Percentiles rank a stretch among this genome's conserved stretches.
Conservation (phyloP, 139 green algal genomes). For the Diplosphaera chodatii region DNA sequence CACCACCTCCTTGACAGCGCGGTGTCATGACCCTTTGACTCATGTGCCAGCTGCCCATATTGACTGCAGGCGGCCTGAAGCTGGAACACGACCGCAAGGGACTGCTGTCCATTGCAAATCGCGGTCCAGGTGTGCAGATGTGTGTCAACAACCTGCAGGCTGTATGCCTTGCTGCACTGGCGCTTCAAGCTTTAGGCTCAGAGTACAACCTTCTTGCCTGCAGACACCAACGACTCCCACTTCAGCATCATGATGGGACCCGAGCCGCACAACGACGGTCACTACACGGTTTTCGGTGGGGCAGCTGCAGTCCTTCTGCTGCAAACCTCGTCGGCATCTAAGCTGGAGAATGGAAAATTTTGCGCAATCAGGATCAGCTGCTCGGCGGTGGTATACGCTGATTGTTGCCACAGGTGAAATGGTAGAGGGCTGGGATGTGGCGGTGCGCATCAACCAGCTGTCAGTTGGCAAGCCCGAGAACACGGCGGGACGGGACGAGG, state of each 20-base stretch:
- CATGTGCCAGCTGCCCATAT: not conserved
- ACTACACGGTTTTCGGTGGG: conserved; percentile 66
- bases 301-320: no score
- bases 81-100: conserved; percentile 59
- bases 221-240: conserved; percentile 62
- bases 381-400: conserved; percentile 3
- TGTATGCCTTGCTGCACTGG: no score
- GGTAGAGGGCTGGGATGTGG: conserved; percentile 20
- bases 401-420: conserved; percentile 14
- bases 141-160: not conserved
- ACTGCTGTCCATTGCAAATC: conserved; percentile 62
- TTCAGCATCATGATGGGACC: conserved; percentile 70
- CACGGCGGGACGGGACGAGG: conserved; percentile 20
- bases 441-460: conserved; percentile 29
- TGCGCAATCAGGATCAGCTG: no score
- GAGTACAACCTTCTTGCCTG: conserved; percentile 7
- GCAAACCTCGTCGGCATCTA: no score
- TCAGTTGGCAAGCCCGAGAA: conserved; percentile 34
- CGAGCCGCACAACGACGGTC: conserved; percentile 46
- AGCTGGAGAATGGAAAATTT: no score
- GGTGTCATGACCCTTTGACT: no score
- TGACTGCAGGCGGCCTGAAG: not conserved
- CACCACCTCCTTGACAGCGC: no score
- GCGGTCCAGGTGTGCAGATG: not conserved
- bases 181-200: no score